A percentile compares a stretch with the other conserved stretches of the same genome.
phyloP scores from a whole-genome alignment of 805 yeast species.

The Ogataea kodamae region DNA sequence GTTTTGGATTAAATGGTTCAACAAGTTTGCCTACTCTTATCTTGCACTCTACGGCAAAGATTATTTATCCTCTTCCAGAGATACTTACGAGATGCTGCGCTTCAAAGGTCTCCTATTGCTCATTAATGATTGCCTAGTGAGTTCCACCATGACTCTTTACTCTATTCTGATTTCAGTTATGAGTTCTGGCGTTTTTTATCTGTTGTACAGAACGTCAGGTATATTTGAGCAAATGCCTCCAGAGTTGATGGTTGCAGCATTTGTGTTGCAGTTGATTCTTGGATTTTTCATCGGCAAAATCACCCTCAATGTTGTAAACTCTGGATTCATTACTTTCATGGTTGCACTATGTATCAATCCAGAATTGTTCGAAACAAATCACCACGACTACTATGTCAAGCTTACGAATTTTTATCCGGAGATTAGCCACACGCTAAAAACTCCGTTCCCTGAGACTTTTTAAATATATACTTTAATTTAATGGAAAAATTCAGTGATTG shows the following conservation, averaged over 20 bases:
- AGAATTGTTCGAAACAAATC: conserved; percentile 68
- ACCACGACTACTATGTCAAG: conserved; percentile 48
- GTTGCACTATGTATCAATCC: conserved; percentile 84
- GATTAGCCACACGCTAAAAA: conserved; percentile 28
- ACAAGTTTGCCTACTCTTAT: conserved; percentile 85
- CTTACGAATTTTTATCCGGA: conserved; percentile 32
- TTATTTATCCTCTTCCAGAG: conserved; percentile 72
- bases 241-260: conserved; percentile 29
- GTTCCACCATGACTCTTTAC: conserved; percentile 75
- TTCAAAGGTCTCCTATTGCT: conserved; percentile 82
- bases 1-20: conserved; percentile 66
- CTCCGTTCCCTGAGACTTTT: conserved; percentile 27
- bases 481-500: conserved; percentile 85
- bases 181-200: conserved; percentile 29
- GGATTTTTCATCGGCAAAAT: conserved; percentile 73
- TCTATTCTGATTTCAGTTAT: conserved; percentile 58
- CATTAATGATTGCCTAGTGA: conserved; percentile 78
- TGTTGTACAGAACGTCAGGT: conserved; percentile 13
- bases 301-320: conserved; percentile 68
- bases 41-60: conserved; percentile 83
- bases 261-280: conserved; percentile 46
- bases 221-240: conserved; percentile 22
- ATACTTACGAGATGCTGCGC: conserved; percentile 74
- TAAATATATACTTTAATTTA: neutral
- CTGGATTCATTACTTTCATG: conserved; percentile 81